Evolutionary conservation across 331 rosid genomes (phyloP), one percentile per base, ranked within the genome.

Genomic region (Malus hybrid): DNA sequence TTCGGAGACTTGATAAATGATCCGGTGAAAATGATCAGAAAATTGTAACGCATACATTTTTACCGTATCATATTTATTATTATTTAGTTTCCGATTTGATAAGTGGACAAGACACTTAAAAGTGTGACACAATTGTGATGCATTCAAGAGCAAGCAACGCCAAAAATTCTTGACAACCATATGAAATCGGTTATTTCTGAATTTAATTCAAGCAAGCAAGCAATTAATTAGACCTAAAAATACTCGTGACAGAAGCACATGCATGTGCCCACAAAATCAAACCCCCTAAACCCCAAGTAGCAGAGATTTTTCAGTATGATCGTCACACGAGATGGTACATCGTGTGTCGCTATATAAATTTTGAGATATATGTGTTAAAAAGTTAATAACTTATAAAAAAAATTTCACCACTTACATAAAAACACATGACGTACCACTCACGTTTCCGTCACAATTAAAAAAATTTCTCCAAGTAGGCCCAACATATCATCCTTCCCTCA

Each of bases 251-350:
- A 79, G 10, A 39, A 65, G 87, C 94, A 90, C 96, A 81, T 92
- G 90, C 67, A 4, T 18, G 24, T 59, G 87, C 50, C 69, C 86
- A 36, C 75, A 86, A 87, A 88, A 67, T 92, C 93, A 88, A 88
- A 81, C 79, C 63, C 22, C 3, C 12, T 22, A 69, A 65, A 75
- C 57, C 75, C 70, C 78, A 62, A 54, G 91, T 87, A 76, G 97
- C 1, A 24, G 24, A 24, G 24, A 1, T 24, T 24, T 24, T 24
- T 24, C 24, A 24, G 24, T 24, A 1, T 24, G 24, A 24, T 24
- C 24, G 24, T 24, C 24, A 24, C 1, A 24, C 1, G 24, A 24
- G 1, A 24, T 24, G 24, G 24, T 24, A 24, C 24, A 24, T 24
- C 24, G 24, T 24, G 24, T 24, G 24, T 24, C 24, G 24, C 24